A percentile compares a stretch with the other conserved stretches of the same genome.
These are phyloP conservation scores for Fusarium camptoceras DNA, from an alignment of 2,329 filamentous ascomycete genomes.

Conservation along the genomic window DNA sequence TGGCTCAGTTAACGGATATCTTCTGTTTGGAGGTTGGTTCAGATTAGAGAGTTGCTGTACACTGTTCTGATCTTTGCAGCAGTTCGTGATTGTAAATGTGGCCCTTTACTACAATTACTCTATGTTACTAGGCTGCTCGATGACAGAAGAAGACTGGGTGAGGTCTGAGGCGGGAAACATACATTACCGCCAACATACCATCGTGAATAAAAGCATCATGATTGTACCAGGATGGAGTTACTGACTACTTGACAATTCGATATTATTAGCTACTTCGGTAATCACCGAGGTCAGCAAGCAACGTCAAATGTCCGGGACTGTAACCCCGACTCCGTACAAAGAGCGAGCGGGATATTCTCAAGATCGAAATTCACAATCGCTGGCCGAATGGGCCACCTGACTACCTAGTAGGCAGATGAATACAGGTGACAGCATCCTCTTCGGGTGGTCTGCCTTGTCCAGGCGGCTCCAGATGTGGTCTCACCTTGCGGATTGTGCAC, in stretches of 20 bases:
- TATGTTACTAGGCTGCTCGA: no score
- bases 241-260: background rate
- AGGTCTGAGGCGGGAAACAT: background rate
- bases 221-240: background rate
- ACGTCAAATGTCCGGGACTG: slow-evolving; percentile 17
- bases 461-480: background rate
- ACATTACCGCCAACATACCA: no score
- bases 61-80: no score
- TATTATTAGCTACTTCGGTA: background rate
- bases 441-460: background rate
- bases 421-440: background rate
- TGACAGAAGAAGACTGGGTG: background rate
- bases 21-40: background rate
- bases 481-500: slow-evolving; percentile 2
- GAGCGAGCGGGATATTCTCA: slow-evolving; percentile 33
- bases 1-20: background rate
- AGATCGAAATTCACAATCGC: slow-evolving; percentile 25
- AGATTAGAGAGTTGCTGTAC: background rate
- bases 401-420: background rate
- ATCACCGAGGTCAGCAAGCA: background rate
- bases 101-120: no score
- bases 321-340: slow-evolving; percentile 35
- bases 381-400: background rate
- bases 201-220: background rate
- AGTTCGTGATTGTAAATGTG: no score